Evolutionary conservation across 441 rosid species (phyloP).

Genomic region (Jatropha multifida): DNA sequence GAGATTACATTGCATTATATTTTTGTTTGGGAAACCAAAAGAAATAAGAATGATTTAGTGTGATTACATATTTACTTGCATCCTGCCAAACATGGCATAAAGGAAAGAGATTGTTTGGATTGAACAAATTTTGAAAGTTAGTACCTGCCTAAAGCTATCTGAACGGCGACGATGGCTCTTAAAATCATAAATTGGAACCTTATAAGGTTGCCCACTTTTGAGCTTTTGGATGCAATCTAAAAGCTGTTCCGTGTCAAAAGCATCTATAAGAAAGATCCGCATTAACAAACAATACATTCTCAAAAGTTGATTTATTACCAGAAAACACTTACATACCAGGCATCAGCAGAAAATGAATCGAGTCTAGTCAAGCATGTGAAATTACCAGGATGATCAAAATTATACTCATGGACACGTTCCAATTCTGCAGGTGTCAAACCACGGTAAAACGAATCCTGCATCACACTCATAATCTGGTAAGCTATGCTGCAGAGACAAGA

Average conservation of each 20-base stretch:
- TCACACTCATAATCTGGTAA: background rate
- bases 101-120: background rate
- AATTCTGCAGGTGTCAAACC: constrained; percentile 83
- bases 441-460: constrained; percentile 93
- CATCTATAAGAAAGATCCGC: constrained; percentile 46
- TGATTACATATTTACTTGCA: background rate
- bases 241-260: constrained; percentile 97
- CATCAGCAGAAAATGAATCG: background rate
- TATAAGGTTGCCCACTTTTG: constrained; percentile 68
- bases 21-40: background rate
- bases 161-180: constrained; percentile 79
- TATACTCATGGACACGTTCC: constrained; percentile 81
- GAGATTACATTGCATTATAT: background rate
- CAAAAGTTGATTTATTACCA: background rate
- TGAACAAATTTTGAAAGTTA: background rate
- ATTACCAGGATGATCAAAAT: constrained; percentile 97
- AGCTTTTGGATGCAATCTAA: constrained; percentile 73
- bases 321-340: constrained; percentile 1
- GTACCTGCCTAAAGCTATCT: constrained; percentile 89
- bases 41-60: too few species aligned
- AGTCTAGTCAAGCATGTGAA: background rate
- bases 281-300: background rate
- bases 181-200: constrained; percentile 93
- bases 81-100: background rate
- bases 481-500: background rate